These are phyloP conservation scores for Phytophthora sp. DNA, from an alignment of 352 stramenopile genomes.

Conservation along the genomic window DNA sequence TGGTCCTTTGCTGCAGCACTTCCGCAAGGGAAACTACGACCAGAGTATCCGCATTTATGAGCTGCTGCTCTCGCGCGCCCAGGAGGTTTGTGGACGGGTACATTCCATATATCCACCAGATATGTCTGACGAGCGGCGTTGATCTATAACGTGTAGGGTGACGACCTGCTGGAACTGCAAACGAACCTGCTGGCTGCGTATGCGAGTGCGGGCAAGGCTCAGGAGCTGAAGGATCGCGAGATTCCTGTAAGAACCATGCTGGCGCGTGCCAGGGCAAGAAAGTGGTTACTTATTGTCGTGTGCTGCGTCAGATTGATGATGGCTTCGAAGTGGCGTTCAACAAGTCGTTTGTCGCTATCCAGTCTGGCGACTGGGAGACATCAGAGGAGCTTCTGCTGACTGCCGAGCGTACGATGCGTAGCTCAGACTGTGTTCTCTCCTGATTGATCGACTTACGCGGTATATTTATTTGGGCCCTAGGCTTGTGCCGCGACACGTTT, in stretches of 20 bases:
- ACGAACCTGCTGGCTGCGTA: constrained; percentile 83
- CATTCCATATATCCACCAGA: no score
- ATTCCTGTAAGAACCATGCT: constrained; percentile 57
- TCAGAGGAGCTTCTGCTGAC: constrained; percentile 55
- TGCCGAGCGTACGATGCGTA: constrained; percentile 79
- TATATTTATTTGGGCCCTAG: constrained; percentile 31
- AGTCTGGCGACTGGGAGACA: constrained; percentile 56
- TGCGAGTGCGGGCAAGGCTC: constrained; percentile 56
- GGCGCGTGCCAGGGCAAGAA: no score
- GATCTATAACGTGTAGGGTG: no score
- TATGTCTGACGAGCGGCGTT: neutral
- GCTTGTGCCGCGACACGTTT: constrained; percentile 70
- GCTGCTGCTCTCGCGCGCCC: constrained; percentile 50
- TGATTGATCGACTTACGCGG: neutral
- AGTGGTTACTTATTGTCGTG: no score
- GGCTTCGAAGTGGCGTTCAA: constrained; percentile 87
- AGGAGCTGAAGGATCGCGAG: constrained; percentile 55
- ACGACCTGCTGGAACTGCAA: constrained; percentile 81
- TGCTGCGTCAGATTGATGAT: constrained; percentile 57
- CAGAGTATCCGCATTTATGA: constrained; percentile 82
- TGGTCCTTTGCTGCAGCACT: constrained; percentile 48
- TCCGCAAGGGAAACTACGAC: constrained; percentile 67
- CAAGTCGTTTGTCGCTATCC: constrained; percentile 83
- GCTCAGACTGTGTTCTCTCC: constrained; percentile 5
- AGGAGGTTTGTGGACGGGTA: constrained; percentile 33